Conservation (phyloP, 2,329 filamentous ascomycete species). For the Penicillium brasilianum region DNA sequence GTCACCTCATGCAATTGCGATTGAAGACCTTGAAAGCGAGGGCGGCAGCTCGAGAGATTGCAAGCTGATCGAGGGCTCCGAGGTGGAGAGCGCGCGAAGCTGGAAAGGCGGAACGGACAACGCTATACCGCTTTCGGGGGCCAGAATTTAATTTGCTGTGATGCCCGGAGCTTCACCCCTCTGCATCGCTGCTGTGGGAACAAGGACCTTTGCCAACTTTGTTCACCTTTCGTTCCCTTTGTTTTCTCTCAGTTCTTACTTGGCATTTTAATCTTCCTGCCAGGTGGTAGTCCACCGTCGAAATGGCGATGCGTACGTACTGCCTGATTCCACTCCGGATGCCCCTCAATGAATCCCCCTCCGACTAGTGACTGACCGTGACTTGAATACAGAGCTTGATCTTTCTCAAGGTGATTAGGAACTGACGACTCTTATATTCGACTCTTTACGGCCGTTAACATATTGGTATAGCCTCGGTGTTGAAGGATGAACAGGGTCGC, state of each 20-base stretch:
- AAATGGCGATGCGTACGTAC: conserved; percentile 55
- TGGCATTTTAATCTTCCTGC: conserved; percentile 31
- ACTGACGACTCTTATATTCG: conserved; percentile 23
- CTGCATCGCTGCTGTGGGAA: conserved; percentile 26
- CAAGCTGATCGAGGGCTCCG: neutral
- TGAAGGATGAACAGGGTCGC: conserved; percentile 96
- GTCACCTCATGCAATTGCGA: conserved; percentile 6
- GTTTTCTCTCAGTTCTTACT: conserved; percentile 17
- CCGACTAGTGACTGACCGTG: conserved; percentile 35
- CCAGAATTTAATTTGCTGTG: conserved; percentile 48
- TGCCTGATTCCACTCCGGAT: conserved; percentile 26
- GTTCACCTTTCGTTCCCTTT: conserved; percentile 9
- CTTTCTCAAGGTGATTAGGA: conserved; percentile 51
- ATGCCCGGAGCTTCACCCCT: conserved; percentile 41
- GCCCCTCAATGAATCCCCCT: conserved; percentile 41
- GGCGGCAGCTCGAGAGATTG: neutral
- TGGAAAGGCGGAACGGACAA: conserved; percentile 28
- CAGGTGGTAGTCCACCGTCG: conserved; percentile 44
- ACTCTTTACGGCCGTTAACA: conserved; percentile 30
- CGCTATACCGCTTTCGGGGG: conserved; percentile 45
- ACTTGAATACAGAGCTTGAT: conserved; percentile 49
- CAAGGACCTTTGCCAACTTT: conserved; percentile 13
- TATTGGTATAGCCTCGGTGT: conserved; percentile 64
- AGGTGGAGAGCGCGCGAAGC: conserved; percentile 34
- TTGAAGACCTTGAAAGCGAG: neutral